These are phyloP conservation scores for Magnolia changhungtana DNA, from an alignment of 164 flowering plant species.

Conservation along the genomic window DNA sequence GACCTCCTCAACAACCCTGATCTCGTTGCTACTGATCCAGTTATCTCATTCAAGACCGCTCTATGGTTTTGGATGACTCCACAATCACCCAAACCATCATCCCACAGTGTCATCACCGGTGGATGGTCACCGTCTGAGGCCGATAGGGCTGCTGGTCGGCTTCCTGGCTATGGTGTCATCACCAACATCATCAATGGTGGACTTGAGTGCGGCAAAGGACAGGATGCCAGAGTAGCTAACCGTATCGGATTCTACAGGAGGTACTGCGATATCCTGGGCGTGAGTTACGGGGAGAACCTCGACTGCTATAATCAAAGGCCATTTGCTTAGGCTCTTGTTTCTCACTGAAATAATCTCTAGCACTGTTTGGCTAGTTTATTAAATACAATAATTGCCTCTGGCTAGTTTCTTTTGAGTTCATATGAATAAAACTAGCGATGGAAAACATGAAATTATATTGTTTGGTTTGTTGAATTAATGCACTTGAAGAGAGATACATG, in stretches of 20 bases:
- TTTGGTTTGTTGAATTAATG: no score
- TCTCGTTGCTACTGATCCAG: slow-evolving; percentile 9
- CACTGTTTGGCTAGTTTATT: no score
- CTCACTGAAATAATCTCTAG: no score
- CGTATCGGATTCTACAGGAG: slow-evolving; percentile 36
- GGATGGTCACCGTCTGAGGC: neutral
- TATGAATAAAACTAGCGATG: no score
- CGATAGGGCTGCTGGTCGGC: neutral
- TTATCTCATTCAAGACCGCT: slow-evolving; percentile 23
- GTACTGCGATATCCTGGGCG: slow-evolving; percentile 42
- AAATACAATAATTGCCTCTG: no score
- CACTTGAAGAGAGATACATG: no score
- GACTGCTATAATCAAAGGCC: slow-evolving; percentile 21
- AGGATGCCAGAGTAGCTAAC: slow-evolving; percentile 10
- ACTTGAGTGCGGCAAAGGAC: slow-evolving; percentile 20
- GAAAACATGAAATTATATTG: no score
- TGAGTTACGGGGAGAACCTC: slow-evolving; percentile 41
- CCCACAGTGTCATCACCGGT: slow-evolving; percentile 6
- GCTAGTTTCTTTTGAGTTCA: no score
- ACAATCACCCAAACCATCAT: slow-evolving; percentile 19
- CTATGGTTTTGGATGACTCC: slow-evolving; percentile 27
- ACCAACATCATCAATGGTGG: slow-evolving; percentile 30
- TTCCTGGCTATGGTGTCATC: slow-evolving; percentile 32
- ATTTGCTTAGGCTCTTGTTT: neutral
- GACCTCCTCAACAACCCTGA: slow-evolving; percentile 23